These are phyloP conservation scores for Camillea tinctor DNA, from an alignment of 2,329 filamentous ascomycete genomes.

Conservation along the genomic window DNA sequence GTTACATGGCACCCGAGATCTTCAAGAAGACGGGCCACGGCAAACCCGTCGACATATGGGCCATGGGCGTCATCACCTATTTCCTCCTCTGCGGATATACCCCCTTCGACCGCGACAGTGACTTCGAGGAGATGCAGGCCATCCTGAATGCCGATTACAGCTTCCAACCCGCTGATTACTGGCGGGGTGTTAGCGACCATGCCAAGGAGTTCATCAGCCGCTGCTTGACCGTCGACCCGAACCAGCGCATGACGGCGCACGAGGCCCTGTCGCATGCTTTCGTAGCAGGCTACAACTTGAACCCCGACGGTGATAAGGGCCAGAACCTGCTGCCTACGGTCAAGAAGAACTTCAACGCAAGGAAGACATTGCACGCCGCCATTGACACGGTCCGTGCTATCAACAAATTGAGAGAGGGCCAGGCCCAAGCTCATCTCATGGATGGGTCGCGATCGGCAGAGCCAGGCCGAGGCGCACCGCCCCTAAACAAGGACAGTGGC, in stretches of 20 bases:
- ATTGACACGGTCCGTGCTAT: constrained; percentile 71
- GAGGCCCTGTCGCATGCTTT: constrained; percentile 68
- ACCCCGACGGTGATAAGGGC: constrained; percentile 48
- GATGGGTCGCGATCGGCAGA: constrained; percentile 56
- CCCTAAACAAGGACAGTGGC: constrained; percentile 43
- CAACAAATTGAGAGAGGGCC: constrained; percentile 67
- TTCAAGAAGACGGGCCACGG: constrained; percentile 98
- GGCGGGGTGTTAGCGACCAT: constrained; percentile 83
- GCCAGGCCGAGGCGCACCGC: constrained; percentile 41
- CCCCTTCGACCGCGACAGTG: constrained; percentile 94
- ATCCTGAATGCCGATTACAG: constrained; percentile 95
- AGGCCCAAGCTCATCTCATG: constrained; percentile 54
- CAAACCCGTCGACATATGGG: constrained; percentile 98
- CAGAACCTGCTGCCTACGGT: constrained; percentile 66
- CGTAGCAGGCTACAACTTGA: constrained; percentile 52
- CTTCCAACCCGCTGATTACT: constrained; percentile 93
- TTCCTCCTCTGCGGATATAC: constrained; percentile 98
- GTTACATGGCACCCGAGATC: constrained; percentile 99
- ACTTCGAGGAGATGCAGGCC: constrained; percentile 99
- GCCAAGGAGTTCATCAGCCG: constrained; percentile 90
- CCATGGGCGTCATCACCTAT: constrained; percentile 97
- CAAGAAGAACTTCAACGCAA: constrained; percentile 73
- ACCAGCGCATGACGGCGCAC: constrained; percentile 86
- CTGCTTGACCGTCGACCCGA: constrained; percentile 88
- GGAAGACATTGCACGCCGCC: constrained; percentile 66